Evolutionary conservation across 345 rosid species (phyloP).

Genomic region (Passiflora organensis): DNA sequence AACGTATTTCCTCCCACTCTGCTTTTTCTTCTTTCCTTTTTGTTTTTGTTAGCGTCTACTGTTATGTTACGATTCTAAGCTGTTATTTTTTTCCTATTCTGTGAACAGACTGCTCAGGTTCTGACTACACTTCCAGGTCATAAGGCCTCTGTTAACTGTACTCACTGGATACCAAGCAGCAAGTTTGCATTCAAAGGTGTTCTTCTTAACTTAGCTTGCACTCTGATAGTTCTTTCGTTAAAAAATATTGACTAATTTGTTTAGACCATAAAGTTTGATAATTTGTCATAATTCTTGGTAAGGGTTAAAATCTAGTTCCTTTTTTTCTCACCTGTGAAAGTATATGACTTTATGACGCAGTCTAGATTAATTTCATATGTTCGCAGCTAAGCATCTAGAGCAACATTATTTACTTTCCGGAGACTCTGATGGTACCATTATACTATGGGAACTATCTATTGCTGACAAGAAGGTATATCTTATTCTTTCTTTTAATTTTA

Average conservation of each 20-base stretch:
- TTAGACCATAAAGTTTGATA: too few relatives aligned
- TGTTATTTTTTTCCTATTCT: too few relatives aligned
- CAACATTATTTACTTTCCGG: slow-evolving; percentile 75
- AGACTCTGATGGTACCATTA: slow-evolving; percentile 65
- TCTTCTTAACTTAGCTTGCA: neutral
- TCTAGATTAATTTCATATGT: neutral
- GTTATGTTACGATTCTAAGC: too few relatives aligned
- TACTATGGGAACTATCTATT: slow-evolving; percentile 71
- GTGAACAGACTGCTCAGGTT: slow-evolving; percentile 66
- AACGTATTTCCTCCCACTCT: slow-evolving; percentile 33
- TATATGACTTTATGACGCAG: too few relatives aligned
- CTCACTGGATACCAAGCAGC: slow-evolving; percentile 75
- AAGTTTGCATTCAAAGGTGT: slow-evolving; percentile 80
- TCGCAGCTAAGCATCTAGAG: slow-evolving; percentile 52
- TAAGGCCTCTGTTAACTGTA: slow-evolving; percentile 75
- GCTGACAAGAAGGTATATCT: slow-evolving; percentile 47
- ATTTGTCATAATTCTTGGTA: too few relatives aligned
- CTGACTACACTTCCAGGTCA: slow-evolving; percentile 85
- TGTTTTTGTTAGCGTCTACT: too few relatives aligned
- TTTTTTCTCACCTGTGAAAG: too few relatives aligned
- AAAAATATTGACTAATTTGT: too few relatives aligned
- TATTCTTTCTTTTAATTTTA: neutral
- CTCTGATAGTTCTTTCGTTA: too few relatives aligned
- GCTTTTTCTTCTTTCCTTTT: neutral
- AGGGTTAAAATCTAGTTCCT: too few relatives aligned